Evolutionary conservation across 2,329 filamentous ascomycete genomes (phyloP), one percentile per base, ranked within the genome.

Genomic region (Fusarium equiseti): DNA sequence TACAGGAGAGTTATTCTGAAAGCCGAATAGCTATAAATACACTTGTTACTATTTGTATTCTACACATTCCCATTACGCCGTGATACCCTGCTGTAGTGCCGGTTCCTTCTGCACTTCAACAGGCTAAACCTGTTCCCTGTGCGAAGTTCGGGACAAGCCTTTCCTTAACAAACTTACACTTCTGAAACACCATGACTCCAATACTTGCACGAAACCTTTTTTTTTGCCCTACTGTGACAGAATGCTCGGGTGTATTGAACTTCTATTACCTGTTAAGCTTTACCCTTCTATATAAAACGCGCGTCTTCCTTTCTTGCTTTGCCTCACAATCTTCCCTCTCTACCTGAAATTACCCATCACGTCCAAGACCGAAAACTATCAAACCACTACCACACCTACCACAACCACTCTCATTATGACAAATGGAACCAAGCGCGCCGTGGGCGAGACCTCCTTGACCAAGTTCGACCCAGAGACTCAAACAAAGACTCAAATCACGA

Each of bases 1-100:
- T 66, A 66, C 1, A 48, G 62, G 1, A 44, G 63, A 12, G 27
- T 66, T 1, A 66, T 66, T 7, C 29, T 66, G 6, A 38, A 54
- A 4, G 49, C 55, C 0, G 35, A 27, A 2, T 64, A 62, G 35
- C 10, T n/a, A 3, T 38, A 10, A n/a, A 38, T 38, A 11, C 11
- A 29, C 1, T 11, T 38, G 5, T 0, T 9, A 38, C 9, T 6
- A 38, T 38, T n/a, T 18, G 9, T 6, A n/a, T 5, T n/a, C 3
- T 11, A 38, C 18, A n/a, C 11, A 10, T n/a, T 7, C 9, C 7
- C 5, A 38, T 11, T 38, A 18, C 6, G 4, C 16, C 5, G 16
- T 10, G 3, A 18, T 6, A 35, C 15, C 4, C 3, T 35, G 5
- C 32, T 5, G 1, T 5, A 6, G 16, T 5, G 16, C 32, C 8